These are phyloP conservation scores for Penicillium sp. DNA, from an alignment of 2,329 filamentous ascomycete genomes.

Conservation along the genomic window DNA sequence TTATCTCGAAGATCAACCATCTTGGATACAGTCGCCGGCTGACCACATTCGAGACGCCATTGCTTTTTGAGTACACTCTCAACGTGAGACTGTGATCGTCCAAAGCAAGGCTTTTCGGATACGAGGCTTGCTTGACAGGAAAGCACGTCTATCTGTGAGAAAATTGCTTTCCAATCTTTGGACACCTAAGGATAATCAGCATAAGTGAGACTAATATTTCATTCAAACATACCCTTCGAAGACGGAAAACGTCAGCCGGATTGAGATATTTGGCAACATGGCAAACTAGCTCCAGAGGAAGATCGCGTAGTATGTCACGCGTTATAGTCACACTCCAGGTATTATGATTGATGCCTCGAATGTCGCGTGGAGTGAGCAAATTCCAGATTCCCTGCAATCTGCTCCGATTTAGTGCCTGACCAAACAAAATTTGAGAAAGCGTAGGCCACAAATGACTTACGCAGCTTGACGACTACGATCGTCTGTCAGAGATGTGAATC, in stretches of 20 bases:
- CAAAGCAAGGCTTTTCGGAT: too few species aligned
- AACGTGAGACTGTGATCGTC: too few species aligned
- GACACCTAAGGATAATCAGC: conserved; percentile 31
- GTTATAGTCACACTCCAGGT: conserved; percentile 28
- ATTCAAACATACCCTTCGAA: conserved; percentile 30
- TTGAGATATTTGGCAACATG: conserved; percentile 29
- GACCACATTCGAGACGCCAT: too few species aligned
- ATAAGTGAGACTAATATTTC: neutral
- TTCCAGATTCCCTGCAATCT: conserved; percentile 34
- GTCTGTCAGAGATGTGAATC: conserved; percentile 25
- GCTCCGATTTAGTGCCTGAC: neutral
- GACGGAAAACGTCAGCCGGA: conserved; percentile 30
- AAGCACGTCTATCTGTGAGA: conserved; percentile 17
- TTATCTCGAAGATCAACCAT: too few species aligned
- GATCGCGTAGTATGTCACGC: conserved; percentile 33
- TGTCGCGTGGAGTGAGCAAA: conserved; percentile 31
- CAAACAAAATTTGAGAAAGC: neutral
- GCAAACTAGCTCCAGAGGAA: conserved; percentile 37
- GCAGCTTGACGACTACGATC: conserved; percentile 23
- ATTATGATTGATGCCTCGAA: conserved; percentile 30
- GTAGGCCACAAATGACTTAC: conserved; percentile 4
- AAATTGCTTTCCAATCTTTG: conserved; percentile 32
- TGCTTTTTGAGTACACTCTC: too few species aligned
- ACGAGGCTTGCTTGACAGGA: too few species aligned
- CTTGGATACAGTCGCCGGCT: too few species aligned